Conservation (phyloP, 768 basidiomycete species). For the Dentipellis sp. region DNA sequence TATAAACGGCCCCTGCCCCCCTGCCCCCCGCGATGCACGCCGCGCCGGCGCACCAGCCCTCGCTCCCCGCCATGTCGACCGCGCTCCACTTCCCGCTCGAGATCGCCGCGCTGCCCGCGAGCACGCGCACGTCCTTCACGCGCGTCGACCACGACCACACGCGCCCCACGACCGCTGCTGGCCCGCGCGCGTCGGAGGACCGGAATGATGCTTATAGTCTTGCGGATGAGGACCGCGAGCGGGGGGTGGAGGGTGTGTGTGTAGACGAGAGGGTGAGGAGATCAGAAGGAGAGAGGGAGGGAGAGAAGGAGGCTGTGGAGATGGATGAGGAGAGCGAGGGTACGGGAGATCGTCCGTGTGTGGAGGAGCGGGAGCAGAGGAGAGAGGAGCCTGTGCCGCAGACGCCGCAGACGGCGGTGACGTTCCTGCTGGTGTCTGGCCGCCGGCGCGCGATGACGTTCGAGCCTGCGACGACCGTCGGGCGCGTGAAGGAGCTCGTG, state of each 20-base stretch:
- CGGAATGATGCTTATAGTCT: not conserved
- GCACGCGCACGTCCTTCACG: constrained; percentile 46
- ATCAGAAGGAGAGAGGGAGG: not conserved
- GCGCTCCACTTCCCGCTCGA: constrained; percentile 6
- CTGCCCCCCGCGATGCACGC: not conserved
- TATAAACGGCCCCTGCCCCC: not conserved
- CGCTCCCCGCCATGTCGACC: constrained; percentile 8
- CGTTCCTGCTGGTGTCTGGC: constrained; percentile 68
- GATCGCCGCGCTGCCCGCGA: constrained; percentile 26
- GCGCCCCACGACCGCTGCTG: constrained; percentile 15
- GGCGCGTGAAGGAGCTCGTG: constrained; percentile 73
- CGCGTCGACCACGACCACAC: constrained; percentile 28
- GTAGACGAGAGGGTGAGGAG: not conserved
- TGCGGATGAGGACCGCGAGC: not conserved
- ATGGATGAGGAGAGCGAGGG: not conserved
- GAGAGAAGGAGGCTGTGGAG: not conserved
- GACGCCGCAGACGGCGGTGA: constrained; percentile 54
- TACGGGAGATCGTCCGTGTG: not conserved
- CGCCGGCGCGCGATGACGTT: constrained; percentile 62
- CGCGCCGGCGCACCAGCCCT: constrained; percentile 2
- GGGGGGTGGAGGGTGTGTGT: not conserved
- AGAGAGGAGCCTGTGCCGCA: constrained; percentile 33
- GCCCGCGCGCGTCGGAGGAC: not conserved
- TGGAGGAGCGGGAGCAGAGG: not conserved
- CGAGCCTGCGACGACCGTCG: constrained; percentile 65